Evolutionary conservation across 1,284 basidiomycete genomes (phyloP).

Genomic region (Marasmius fiardii): DNA sequence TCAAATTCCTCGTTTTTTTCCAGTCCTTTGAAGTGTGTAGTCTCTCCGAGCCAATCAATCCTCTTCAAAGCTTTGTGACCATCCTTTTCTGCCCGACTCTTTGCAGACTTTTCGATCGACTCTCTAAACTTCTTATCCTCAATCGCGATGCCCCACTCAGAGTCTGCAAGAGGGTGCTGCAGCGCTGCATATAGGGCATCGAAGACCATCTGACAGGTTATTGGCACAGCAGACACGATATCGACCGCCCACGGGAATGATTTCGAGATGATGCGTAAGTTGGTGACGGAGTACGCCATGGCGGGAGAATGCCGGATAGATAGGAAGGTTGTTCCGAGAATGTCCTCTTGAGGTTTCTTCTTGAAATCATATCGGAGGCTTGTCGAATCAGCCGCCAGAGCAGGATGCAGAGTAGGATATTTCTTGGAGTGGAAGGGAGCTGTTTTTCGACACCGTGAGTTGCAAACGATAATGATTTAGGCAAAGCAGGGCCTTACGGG

Average conservation of each 20-base stretch:
- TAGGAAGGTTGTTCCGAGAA: constrained; percentile 40
- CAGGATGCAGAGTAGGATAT: constrained; percentile 43
- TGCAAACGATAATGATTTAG: background rate
- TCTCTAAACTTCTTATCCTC: constrained; percentile 31
- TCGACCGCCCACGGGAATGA: constrained; percentile 60
- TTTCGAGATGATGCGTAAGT: constrained; percentile 50
- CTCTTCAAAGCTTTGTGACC: constrained; percentile 37
- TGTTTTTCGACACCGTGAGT: background rate
- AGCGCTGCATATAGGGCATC: constrained; percentile 44
- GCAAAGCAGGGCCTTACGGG: background rate
- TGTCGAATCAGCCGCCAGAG: constrained; percentile 48
- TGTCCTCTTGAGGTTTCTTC: constrained; percentile 35
- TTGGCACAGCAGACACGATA: constrained; percentile 34
- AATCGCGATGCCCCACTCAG: constrained; percentile 57
- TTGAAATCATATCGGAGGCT: constrained; percentile 47
- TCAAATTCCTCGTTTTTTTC: constrained; percentile 53
- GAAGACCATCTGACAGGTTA: constrained; percentile 54
- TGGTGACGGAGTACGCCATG: constrained; percentile 26
- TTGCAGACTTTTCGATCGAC: constrained; percentile 33
- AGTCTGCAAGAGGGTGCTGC: constrained; percentile 49
- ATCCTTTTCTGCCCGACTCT: constrained; percentile 22
- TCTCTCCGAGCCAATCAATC: constrained; percentile 57
- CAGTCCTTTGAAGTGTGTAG: constrained; percentile 53
- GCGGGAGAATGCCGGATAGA: constrained; percentile 32
- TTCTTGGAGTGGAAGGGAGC: constrained; percentile 22